Evolutionary conservation across 371 early-diverging fungal species (phyloP).

Genomic region (Circinella minor): DNA sequence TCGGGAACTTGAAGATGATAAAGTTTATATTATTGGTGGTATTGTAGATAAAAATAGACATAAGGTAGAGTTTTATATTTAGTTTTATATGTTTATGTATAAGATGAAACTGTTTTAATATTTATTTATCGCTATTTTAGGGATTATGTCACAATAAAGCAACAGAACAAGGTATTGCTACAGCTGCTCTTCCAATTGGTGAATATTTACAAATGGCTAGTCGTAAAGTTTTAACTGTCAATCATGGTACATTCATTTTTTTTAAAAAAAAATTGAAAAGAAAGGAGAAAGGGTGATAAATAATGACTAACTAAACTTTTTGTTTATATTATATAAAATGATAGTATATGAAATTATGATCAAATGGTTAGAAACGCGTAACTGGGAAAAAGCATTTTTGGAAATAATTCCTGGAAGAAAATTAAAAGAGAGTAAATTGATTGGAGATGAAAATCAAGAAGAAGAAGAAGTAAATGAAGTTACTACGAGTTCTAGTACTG

Average conservation of each 20-base stretch:
- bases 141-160: conserved; percentile 83
- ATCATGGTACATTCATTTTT: conserved; percentile 82
- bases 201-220: conserved; percentile 79
- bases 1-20: conserved; percentile 68
- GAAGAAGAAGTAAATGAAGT: conserved; percentile 6
- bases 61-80: conserved; percentile 46
- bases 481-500: too few relatives aligned
- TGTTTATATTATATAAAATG: background rate
- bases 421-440: conserved; percentile 53
- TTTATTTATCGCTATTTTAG: conserved; percentile 21
- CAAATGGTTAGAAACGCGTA: conserved; percentile 66
- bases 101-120: background rate
- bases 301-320: background rate
- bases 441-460: conserved; percentile 24
- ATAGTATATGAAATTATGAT: conserved; percentile 84
- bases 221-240: conserved; percentile 89
- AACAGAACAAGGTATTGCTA: conserved; percentile 69
- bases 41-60: conserved; percentile 95
- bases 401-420: conserved; percentile 90
- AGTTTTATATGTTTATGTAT: background rate
- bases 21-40: conserved; percentile 90
- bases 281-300: too few relatives aligned
- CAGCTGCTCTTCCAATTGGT: conserved; percentile 88
- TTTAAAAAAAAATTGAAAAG: too few relatives aligned
- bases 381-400: conserved; percentile 84